Conservation (phyloP, 371 early-diverging fungal species). For the Rhizopus microsporus region DNA sequence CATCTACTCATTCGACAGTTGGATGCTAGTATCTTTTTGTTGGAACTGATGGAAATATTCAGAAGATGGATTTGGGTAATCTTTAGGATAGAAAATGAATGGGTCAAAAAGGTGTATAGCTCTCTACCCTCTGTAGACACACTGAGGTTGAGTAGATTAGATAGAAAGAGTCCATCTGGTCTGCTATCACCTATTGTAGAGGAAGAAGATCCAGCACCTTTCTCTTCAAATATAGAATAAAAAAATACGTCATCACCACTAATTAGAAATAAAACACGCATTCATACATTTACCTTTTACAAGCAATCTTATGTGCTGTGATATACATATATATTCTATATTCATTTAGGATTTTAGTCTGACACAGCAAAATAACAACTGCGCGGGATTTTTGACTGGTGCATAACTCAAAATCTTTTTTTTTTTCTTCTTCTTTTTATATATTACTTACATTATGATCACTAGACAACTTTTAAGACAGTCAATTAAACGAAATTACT, state of each 20-base stretch:
- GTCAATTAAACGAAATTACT: conserved; percentile 4
- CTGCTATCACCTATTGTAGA: conserved; percentile 30
- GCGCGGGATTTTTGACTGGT: too few species aligned
- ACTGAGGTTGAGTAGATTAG: conserved; percentile 20
- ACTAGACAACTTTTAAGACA: conserved; percentile 3
- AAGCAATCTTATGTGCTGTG: too few species aligned
- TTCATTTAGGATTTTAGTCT: too few species aligned
- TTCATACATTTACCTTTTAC: too few species aligned
- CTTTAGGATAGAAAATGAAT: conserved; percentile 83
- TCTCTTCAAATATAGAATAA: background rate
- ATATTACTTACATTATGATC: conserved; percentile 11
- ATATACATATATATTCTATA: too few species aligned
- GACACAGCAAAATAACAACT: too few species aligned
- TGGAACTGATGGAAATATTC: conserved; percentile 79
- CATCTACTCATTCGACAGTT: conserved; percentile 69
- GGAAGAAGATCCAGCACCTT: conserved; percentile 13
- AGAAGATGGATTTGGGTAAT: conserved; percentile 93
- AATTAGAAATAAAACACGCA: too few species aligned
- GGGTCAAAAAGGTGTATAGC: conserved; percentile 54
- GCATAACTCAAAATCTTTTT: background rate
- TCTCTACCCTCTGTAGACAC: conserved; percentile 24
- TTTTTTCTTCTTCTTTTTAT: background rate
- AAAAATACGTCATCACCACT: too few species aligned
- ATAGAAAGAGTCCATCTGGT: conserved; percentile 19
- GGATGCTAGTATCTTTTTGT: conserved; percentile 70